Conservation (phyloP, 2,329 filamentous ascomycete genomes). For the Monilinia fructicola region DNA sequence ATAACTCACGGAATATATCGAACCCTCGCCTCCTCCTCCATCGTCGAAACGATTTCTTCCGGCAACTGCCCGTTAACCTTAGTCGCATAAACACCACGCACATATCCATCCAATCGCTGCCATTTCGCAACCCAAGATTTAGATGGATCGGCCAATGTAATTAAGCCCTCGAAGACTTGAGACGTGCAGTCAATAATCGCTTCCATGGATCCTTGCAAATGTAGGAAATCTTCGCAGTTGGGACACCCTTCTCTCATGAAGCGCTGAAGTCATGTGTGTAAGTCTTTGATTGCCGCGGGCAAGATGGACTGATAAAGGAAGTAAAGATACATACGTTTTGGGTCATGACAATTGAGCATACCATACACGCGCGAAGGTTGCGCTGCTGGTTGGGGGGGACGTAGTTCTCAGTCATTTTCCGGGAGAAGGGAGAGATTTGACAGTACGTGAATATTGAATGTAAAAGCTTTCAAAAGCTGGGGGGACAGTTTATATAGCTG, state of each 20-base stretch:
- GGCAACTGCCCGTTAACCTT: conserved; percentile 85
- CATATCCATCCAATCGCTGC: conserved; percentile 87
- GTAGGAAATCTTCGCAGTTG: conserved; percentile 92
- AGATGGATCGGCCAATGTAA: conserved; percentile 78
- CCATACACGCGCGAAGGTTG: conserved; percentile 94
- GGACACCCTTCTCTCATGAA: conserved; percentile 88
- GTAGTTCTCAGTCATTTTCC: conserved; percentile 55
- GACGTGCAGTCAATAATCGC: conserved; percentile 90
- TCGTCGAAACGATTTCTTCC: conserved; percentile 59
- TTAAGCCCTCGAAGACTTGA: conserved; percentile 90
- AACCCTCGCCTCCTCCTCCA: conserved; percentile 64
- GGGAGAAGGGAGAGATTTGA: neutral
- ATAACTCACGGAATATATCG: conserved; percentile 63
- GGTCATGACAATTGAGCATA: conserved; percentile 92
- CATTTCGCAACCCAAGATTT: conserved; percentile 95
- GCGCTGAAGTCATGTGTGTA: conserved; percentile 53
- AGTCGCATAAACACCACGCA: conserved; percentile 86
- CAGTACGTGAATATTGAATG: neutral
- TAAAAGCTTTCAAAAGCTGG: neutral
- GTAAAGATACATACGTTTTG: conserved; percentile 56
- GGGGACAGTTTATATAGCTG: conserved; percentile 4
- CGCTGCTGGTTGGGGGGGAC: conserved; percentile 75
- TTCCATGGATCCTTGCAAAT: conserved; percentile 75
- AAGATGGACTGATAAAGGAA: conserved; percentile 11
- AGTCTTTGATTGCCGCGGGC: conserved; percentile 21